Evolutionary conservation across 257 asterid genomes (phyloP).

Genomic region (Fraxinus anomala): DNA sequence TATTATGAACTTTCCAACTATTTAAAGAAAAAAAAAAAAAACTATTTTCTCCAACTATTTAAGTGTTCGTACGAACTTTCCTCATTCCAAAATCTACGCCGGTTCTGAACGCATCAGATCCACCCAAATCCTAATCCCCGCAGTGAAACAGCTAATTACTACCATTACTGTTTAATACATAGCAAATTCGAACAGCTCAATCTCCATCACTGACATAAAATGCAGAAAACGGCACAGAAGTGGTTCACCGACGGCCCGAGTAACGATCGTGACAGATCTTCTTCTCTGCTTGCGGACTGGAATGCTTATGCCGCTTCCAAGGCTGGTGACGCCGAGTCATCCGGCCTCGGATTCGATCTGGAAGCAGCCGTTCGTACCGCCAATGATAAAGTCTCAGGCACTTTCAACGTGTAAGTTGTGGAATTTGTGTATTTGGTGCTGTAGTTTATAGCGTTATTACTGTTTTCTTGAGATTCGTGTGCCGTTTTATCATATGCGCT

Average conservation of each 20-base stretch:
- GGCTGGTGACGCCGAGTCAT: conserved; percentile 44
- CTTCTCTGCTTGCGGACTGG: conserved; percentile 83
- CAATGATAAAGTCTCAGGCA: conserved; percentile 74
- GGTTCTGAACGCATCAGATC: not conserved
- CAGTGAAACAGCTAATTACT: not conserved
- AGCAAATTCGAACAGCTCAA: not conserved
- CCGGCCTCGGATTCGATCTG: conserved; percentile 59
- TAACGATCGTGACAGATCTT: conserved; percentile 52
- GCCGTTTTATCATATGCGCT: not conserved
- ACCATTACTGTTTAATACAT: too few relatives aligned
- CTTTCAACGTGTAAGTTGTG: conserved; percentile 70
- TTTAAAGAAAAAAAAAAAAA: too few relatives aligned
- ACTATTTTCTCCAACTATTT: too few relatives aligned
- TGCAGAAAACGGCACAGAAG: conserved; percentile 74
- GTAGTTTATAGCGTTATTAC: not conserved
- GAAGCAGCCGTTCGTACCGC: conserved; percentile 86
- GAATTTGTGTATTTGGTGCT: conserved; percentile 7
- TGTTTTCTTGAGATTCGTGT: conserved; percentile 7
- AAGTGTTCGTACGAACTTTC: too few relatives aligned
- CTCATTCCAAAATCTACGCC: too few relatives aligned
- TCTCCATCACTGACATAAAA: conserved; percentile 10
- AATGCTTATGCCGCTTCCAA: conserved; percentile 76
- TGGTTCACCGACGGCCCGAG: conserved; percentile 90
- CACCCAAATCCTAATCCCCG: not conserved
- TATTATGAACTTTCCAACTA: too few relatives aligned